Base-by-base conservation (phyloP, 2,329 filamentous ascomycete genomes). In the Botrytis aclada region DNA sequence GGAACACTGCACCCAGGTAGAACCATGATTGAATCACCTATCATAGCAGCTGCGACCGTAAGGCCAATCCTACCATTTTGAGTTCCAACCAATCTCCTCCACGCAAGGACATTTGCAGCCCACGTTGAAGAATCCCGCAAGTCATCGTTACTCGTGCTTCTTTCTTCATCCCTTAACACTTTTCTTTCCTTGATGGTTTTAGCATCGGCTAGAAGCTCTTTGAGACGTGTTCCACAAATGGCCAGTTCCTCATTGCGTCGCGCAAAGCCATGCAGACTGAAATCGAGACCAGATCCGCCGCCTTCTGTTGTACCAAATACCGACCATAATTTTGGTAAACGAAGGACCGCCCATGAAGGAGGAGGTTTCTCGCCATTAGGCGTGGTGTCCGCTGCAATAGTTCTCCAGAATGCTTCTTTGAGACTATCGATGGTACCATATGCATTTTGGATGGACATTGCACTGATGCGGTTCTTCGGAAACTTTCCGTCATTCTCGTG, bases 71-170 rank as follows among this genome's bases (percentile, higher is more conserved):
- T 32, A 10, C 70, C 62, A 58, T 37, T 58, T 25, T 39, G 43
- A 1, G 62, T 72, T 18, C 70, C 70, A 20, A 72, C 47, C 7
- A 72, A 37, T 47, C 70, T 67, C 54, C 70, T 47, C 70, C 70
- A 72, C 22, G 70, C 70, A 41, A 67, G 70, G 5, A 72, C 63
- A 60, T 72, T 72, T 2, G 70, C 70, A 14, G 62, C 70, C 70
- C 62, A 72, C 3, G 70, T 34, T 39, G 62, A 72, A 58, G 62
- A 29, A 56, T 72, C 62, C 14, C 70, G 47, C 22, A 43, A 25
- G n/a, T 72, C 70, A 34, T 66, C 61, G 20, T 34, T 29, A 56
- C 61, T 66, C 9, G 69, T 65, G 4, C 39, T n/a, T 45, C 61
- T 41, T 22, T 71, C 51, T 32, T 66, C 47, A 32, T 72, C 18